Evolutionary conservation across 1,139 yeast genomes (phyloP).

Genomic region (Blastobotrys malaysiensis): DNA sequence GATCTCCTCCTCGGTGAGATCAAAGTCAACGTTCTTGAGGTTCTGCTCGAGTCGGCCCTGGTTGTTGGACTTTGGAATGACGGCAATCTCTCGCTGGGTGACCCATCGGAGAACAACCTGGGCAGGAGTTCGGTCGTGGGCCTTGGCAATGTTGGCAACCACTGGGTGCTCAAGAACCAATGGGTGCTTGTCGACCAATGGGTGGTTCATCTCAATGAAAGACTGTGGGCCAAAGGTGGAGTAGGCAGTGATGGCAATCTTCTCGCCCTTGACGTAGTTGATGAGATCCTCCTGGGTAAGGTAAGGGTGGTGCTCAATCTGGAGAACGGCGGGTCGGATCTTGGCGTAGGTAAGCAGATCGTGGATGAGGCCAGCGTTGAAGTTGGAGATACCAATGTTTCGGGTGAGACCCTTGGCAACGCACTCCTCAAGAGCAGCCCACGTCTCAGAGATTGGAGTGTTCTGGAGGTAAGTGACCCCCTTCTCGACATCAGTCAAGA

Average conservation of each 20-base stretch:
- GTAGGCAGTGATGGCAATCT: constrained; percentile 73
- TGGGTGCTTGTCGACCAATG: constrained; percentile 47
- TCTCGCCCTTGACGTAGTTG: constrained; percentile 54
- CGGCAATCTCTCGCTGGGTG: constrained; percentile 59
- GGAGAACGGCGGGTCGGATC: constrained; percentile 74
- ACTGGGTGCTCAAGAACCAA: constrained; percentile 50
- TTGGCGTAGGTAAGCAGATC: constrained; percentile 69
- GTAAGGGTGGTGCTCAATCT: constrained; percentile 92
- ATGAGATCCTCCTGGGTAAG: constrained; percentile 69
- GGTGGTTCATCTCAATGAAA: constrained; percentile 47
- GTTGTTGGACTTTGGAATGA: constrained; percentile 65
- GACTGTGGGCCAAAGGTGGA: constrained; percentile 68
- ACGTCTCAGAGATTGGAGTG: constrained; percentile 67
- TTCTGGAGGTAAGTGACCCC: constrained; percentile 45
- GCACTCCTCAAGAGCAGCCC: constrained; percentile 66
- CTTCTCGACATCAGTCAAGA: constrained; percentile 57
- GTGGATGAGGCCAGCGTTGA: constrained; percentile 64
- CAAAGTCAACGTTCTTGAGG: constrained; percentile 51
- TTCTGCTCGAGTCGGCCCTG: constrained; percentile 52
- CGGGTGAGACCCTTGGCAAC: constrained; percentile 59
- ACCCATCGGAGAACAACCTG: constrained; percentile 68
- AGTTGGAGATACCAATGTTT: constrained; percentile 82
- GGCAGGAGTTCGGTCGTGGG: constrained; percentile 51
- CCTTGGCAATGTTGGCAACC: constrained; percentile 46
- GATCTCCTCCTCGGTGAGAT: constrained; percentile 45